These are phyloP conservation scores for Ophiorrhiza pumila DNA, from an alignment of 257 asterid species.

Conservation along the genomic window DNA sequence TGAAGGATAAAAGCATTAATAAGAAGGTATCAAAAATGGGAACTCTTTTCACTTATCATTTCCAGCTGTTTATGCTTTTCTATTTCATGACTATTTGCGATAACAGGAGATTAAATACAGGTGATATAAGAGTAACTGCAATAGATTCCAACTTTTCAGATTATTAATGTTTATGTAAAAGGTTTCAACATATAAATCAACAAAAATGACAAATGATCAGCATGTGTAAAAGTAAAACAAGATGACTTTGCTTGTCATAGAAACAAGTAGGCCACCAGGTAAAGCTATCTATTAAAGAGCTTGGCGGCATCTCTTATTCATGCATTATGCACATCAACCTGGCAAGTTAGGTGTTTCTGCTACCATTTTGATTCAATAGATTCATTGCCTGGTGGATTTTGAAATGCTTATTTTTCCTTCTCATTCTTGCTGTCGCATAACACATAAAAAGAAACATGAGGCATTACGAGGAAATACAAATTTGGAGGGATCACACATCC, in stretches of 20 bases:
- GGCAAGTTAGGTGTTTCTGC: too few species aligned
- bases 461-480: background rate
- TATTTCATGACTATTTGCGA: background rate
- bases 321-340: background rate
- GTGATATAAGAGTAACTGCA: too few species aligned
- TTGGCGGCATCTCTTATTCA: background rate
- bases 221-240: background rate
- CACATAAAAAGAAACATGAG: background rate
- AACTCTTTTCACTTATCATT: too few species aligned
- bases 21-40: too few species aligned
- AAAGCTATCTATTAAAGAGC: background rate
- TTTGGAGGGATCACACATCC: background rate
- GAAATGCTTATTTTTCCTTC: background rate
- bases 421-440: too few species aligned
- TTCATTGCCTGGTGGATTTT: background rate
- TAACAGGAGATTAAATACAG: too few species aligned
- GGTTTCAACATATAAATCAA: too few species aligned
- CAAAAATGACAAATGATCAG: background rate
- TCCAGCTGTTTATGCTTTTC: background rate
- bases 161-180: too few species aligned
- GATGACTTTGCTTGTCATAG: background rate
- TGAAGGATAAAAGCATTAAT: too few species aligned
- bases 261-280: too few species aligned
- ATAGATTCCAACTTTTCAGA: too few species aligned
- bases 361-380: too few species aligned